A percentile compares a stretch with the other conserved stretches of the same genome.
Evolutionary conservation across 1,284 basidiomycete species (phyloP).

Genomic region (Sporisorium graminicola): DNA sequence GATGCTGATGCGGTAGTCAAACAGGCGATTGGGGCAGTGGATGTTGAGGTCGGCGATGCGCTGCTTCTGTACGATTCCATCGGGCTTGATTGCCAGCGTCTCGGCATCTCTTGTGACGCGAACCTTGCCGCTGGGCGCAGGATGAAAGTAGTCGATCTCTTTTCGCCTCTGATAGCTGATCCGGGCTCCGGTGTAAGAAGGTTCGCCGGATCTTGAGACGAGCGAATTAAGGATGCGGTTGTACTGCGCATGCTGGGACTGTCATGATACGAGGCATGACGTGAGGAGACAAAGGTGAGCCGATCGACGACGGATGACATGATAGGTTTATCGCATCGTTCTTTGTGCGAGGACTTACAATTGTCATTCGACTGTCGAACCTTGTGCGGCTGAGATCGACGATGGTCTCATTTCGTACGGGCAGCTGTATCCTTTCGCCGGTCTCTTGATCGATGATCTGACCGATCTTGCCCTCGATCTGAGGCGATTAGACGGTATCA

Average conservation of each 20-base stretch:
- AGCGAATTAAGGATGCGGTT: conserved; percentile 83
- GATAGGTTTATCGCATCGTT: background rate
- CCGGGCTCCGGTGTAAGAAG: conserved; percentile 73
- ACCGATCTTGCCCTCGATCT: conserved; percentile 96
- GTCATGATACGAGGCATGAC: conserved; percentile 8
- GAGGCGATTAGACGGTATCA: conserved; percentile 51
- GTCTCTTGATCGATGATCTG: conserved; percentile 77
- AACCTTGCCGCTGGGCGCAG: conserved; percentile 74
- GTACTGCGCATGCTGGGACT: conserved; percentile 87
- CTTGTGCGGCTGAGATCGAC: conserved; percentile 70
- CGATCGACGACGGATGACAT: no score
- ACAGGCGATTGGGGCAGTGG: conserved; percentile 81
- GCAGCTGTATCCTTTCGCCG: conserved; percentile 76
- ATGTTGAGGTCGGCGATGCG: conserved; percentile 89
- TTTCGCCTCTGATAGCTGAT: conserved; percentile 83
- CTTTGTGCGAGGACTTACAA: conserved; percentile 74
- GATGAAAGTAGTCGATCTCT: conserved; percentile 86
- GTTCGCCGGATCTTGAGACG: conserved; percentile 71
- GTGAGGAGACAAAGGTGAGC: background rate
- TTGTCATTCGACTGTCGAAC: conserved; percentile 92
- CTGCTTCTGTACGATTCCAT: conserved; percentile 78
- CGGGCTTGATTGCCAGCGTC: conserved; percentile 74
- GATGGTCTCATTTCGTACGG: conserved; percentile 85
- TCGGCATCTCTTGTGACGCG: conserved; percentile 87
- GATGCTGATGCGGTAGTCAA: conserved; percentile 93